Percentiles rank a stretch among this genome's conserved stretches.
Evolutionary conservation across 2,329 filamentous ascomycete genomes (phyloP).

Genomic region (Leptographium procerum): DNA sequence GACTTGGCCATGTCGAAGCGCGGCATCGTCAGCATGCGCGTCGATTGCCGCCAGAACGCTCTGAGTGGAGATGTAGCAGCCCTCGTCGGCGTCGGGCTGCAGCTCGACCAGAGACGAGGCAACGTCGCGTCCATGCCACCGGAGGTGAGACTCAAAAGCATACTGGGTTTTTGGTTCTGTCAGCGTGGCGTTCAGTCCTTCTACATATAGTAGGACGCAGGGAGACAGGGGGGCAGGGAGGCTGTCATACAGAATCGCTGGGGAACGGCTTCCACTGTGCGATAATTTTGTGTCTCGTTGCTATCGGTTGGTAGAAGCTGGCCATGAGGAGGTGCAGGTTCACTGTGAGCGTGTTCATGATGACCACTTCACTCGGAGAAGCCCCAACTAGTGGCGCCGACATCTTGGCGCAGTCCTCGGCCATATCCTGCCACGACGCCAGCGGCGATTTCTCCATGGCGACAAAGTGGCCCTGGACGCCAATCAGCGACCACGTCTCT

Average conservation of each 20-base stretch:
- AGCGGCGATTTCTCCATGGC: conserved; percentile 55
- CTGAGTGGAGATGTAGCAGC: conserved; percentile 50
- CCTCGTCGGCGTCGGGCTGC: conserved; percentile 49
- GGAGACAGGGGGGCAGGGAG: not conserved
- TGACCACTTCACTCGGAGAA: conserved; percentile 59
- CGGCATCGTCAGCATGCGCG: conserved; percentile 58
- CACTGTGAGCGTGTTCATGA: conserved; percentile 78
- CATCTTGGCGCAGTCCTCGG: conserved; percentile 58
- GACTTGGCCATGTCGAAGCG: conserved; percentile 59
- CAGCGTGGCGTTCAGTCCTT: too few relatives aligned
- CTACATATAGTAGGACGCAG: too few relatives aligned
- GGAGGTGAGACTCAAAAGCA: conserved; percentile 71
- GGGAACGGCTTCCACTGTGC: conserved; percentile 88
- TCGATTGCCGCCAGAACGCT: conserved; percentile 65
- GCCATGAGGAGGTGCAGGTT: conserved; percentile 77
- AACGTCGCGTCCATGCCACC: conserved; percentile 56
- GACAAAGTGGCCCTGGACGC: conserved; percentile 74
- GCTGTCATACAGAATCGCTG: conserved; percentile 52
- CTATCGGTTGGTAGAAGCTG: conserved; percentile 66
- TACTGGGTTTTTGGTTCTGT: conserved; percentile 54
- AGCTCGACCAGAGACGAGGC: conserved; percentile 62
- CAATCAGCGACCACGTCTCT: conserved; percentile 73
- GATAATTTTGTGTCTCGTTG: conserved; percentile 62
- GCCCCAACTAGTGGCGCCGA: conserved; percentile 69
- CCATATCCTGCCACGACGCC: conserved; percentile 65